These are phyloP conservation scores for Rubia peregrina DNA, from an alignment of 305 asterid species.

Conservation along the genomic window DNA sequence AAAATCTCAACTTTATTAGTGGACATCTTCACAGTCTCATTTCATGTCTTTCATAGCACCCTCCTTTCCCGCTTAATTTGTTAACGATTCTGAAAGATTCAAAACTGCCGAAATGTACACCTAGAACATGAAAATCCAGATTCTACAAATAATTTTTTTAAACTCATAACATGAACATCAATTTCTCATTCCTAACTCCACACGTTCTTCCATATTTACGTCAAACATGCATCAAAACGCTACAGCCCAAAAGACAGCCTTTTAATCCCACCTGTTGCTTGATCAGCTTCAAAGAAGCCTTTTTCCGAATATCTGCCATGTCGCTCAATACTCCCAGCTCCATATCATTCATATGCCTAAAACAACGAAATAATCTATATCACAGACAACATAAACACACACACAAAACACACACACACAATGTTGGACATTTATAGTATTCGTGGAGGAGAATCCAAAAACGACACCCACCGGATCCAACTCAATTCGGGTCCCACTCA, in stretches of 20 bases:
- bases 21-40: not conserved
- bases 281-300: slow-evolving; percentile 54
- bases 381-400: not conserved
- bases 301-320: slow-evolving; percentile 65
- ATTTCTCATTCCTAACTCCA: not conserved
- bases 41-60: not conserved
- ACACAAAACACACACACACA: not conserved
- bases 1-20: too few relatives aligned
- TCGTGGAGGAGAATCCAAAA: too few relatives aligned
- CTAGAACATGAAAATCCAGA: not conserved
- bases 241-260: not conserved
- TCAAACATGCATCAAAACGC: not conserved
- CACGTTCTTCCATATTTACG: not conserved
- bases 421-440: too few relatives aligned
- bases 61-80: not conserved
- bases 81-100: not conserved
- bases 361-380: slow-evolving; percentile 1
- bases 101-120: not conserved
- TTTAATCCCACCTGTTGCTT: slow-evolving; percentile 55
- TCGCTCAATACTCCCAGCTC: slow-evolving; percentile 68
- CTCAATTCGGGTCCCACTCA: too few relatives aligned
- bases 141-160: not conserved
- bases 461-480: too few relatives aligned
- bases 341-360: slow-evolving; percentile 66
- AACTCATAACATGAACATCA: not conserved